Percentiles rank a stretch among this genome's conserved stretches.
Evolutionary conservation across 176 grass and related monocot species (phyloP).

Genomic region (Musa itinerans): DNA sequence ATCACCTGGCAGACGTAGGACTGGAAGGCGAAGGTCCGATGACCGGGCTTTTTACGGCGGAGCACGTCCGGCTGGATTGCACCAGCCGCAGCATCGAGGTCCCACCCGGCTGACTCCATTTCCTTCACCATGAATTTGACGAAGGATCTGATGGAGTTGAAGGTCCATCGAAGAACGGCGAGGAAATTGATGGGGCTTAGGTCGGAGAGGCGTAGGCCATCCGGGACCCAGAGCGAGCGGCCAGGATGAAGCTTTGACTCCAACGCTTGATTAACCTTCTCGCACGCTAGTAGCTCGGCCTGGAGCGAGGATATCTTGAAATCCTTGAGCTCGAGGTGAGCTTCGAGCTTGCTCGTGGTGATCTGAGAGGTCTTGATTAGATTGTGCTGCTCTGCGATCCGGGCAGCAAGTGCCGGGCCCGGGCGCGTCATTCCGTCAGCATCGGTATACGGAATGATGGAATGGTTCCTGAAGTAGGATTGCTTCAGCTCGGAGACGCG

Average conservation of each 20-base stretch:
- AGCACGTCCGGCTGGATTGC: conserved; percentile 50
- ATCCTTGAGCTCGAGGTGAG: conserved; percentile 44
- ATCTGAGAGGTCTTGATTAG: conserved; percentile 89
- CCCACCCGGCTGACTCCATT: conserved; percentile 76
- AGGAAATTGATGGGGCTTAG: conserved; percentile 91
- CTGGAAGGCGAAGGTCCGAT: conserved; percentile 55
- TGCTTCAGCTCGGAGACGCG: conserved; percentile 72
- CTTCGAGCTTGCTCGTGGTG: conserved; percentile 65
- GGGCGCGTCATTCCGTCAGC: too few relatives aligned
- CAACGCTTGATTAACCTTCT: conserved; percentile 39
- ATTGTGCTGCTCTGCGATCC: conserved; percentile 70
- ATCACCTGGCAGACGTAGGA: conserved; percentile 86
- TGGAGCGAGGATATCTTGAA: conserved; percentile 23
- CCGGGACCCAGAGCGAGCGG: conserved; percentile 53
- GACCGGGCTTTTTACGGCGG: conserved; percentile 23
- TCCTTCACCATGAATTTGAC: conserved; percentile 47
- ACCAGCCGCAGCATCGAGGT: conserved; percentile 47
- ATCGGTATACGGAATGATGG: neutral
- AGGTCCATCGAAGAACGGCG: conserved; percentile 49
- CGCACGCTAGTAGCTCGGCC: conserved; percentile 30
- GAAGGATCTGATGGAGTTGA: conserved; percentile 85
- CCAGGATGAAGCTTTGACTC: conserved; percentile 64
- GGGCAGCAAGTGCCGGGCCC: conserved; percentile 37
- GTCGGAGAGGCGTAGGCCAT: conserved; percentile 75
- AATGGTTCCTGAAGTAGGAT: conserved; percentile 46